Base-by-base conservation (phyloP, 2,329 filamentous ascomycete species). In the Pezicula radicicola region DNA sequence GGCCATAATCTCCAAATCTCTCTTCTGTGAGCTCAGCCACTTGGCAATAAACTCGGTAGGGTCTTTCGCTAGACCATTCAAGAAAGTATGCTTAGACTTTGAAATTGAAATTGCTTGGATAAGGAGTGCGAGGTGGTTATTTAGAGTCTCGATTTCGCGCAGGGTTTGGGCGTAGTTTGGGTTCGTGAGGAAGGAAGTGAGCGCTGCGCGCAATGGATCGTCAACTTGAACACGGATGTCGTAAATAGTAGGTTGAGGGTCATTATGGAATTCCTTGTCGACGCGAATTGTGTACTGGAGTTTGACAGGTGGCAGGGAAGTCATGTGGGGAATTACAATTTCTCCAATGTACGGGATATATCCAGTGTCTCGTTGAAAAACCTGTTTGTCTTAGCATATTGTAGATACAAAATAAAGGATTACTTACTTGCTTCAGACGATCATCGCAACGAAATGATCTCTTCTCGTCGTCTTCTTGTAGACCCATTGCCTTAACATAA, bases 381-480 rank as follows among this genome's bases (percentile, higher is more conserved):
- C 76, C 87, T 92, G 68, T 54, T 6, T 6, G 41, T 42, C 42
- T 46, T 41, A 56, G 49, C 53, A 1, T 49, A 30, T 19, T 16
- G 46, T 21, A n/a, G 4, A n/a, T 16, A 15, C 12, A n/a, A 33
- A 18, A 6, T 44, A 15, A 51, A n/a, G 6, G 27, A 46, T 41
- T 35, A 69, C 81, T 65, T 73, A 96, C 91, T 70, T 83, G 83
- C 72, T 82, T 87, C 48, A 99, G 70, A 44, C 86, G 79, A 41
- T 92, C 87, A 66, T 99, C 93, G 66, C 94, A 97, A 37, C 89
- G 87, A 62, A 99, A 93, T 55, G 89, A 88, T 55, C 94, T 83
- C 75, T 94, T 94, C 68, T 99, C 94, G 54, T 97, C 93, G 58
- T 96, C 92, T 67, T 97, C 93, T 68, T 96, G 91, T 44, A 99